phyloP scores from a whole-genome alignment of 192 early-diverging fungal species.

The Ramicandelaber brevisporus region DNA sequence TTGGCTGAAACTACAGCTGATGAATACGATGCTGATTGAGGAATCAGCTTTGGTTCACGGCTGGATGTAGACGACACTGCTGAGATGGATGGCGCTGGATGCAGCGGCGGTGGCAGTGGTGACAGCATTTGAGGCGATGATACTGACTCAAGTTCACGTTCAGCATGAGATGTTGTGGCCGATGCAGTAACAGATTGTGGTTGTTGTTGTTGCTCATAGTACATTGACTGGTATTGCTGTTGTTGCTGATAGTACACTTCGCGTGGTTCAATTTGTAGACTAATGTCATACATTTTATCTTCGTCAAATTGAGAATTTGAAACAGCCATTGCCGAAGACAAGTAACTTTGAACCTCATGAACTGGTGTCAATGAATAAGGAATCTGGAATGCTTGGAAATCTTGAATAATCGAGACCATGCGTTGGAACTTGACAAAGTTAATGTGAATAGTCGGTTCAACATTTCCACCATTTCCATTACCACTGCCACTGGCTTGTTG shows the following conservation, averaged over 20 bases:
- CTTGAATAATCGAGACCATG: conserved; percentile 28
- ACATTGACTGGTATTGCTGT: not conserved
- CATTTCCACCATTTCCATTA: too few species aligned
- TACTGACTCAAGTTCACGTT: not conserved
- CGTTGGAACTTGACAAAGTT: conserved; percentile 64
- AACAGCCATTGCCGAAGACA: too few species aligned
- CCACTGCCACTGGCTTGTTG: too few species aligned
- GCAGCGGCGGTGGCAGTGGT: not conserved
- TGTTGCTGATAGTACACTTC: conserved; percentile 1
- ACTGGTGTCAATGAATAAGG: too few species aligned
- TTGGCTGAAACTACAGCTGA: too few species aligned
- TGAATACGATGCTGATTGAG: not conserved
- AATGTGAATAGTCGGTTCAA: conserved; percentile 26
- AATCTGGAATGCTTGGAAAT: conserved; percentile 50
- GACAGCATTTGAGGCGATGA: not conserved
- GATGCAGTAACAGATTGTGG: not conserved
- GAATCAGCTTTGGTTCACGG: not conserved
- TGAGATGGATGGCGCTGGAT: not conserved
- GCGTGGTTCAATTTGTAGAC: conserved; percentile 12
- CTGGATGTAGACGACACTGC: not conserved
- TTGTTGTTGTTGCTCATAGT: not conserved
- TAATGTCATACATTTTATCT: conserved; percentile 14
- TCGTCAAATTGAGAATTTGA: too few species aligned
- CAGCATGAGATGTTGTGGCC: not conserved
- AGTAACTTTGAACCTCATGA: too few species aligned